Conservation (phyloP, 768 basidiomycete genomes). For the Mycena polygramma region DNA sequence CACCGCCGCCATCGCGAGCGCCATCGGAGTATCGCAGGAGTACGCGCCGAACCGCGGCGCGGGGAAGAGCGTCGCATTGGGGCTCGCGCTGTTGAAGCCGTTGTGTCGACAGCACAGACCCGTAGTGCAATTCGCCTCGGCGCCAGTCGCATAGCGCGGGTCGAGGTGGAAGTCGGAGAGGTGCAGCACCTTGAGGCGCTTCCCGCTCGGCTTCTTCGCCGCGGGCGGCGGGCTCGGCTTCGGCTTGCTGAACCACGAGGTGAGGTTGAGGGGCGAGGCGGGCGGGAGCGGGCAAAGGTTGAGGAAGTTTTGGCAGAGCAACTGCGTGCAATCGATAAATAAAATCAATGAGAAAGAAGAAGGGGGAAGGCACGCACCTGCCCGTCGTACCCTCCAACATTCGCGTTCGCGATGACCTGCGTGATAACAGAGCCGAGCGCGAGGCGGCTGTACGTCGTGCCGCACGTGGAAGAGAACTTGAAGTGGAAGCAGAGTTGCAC, state of each 20-base stretch:
- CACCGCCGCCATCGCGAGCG: slow-evolving; percentile 70
- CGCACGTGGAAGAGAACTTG: slow-evolving; percentile 65
- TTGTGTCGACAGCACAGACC: slow-evolving; percentile 76
- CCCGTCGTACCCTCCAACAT: slow-evolving; percentile 80
- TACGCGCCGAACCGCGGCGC: slow-evolving; percentile 81
- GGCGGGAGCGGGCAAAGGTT: slow-evolving; percentile 65
- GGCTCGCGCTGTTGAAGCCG: slow-evolving; percentile 63
- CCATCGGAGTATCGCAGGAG: slow-evolving; percentile 73
- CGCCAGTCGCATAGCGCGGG: slow-evolving; percentile 75
- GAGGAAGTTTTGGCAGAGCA: slow-evolving; percentile 38
- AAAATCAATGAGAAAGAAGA: no score
- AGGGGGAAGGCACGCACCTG: slow-evolving; percentile 45
- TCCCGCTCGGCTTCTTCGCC: slow-evolving; percentile 69
- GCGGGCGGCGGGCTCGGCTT: slow-evolving; percentile 78
- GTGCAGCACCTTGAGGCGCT: slow-evolving; percentile 79
- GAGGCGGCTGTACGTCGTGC: slow-evolving; percentile 58
- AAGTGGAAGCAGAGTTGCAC: slow-evolving; percentile 73
- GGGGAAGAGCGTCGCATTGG: slow-evolving; percentile 62
- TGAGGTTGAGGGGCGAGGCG: slow-evolving; percentile 71
- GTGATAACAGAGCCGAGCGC: slow-evolving; percentile 73
- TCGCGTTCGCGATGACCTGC: slow-evolving; percentile 78
- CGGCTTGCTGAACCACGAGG: slow-evolving; percentile 80
- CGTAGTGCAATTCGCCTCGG: slow-evolving; percentile 80
- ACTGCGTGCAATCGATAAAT: not conserved
- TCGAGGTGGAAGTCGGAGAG: slow-evolving; percentile 85